These are phyloP conservation scores for Closterium sp. DNA, from an alignment of 139 green algal genomes.

Conservation along the genomic window DNA sequence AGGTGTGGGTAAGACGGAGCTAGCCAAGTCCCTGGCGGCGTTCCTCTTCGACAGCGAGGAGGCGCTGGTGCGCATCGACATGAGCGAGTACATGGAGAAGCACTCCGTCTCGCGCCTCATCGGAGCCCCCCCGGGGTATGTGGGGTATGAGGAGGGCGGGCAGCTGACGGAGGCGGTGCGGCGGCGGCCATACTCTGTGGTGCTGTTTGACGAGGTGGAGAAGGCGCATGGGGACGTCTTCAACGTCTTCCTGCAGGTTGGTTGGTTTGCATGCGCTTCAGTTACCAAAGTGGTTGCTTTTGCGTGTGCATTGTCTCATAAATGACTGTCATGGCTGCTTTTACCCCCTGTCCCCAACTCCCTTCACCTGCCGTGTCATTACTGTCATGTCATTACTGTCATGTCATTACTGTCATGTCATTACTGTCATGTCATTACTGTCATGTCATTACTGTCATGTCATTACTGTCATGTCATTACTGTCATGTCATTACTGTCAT, in stretches of 20 bases:
- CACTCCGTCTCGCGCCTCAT: constrained; percentile 75
- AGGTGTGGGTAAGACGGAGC: constrained; percentile 98
- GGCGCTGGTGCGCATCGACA: constrained; percentile 91
- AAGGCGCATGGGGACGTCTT: constrained; percentile 83
- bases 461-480: no score
- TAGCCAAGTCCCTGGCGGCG: constrained; percentile 87
- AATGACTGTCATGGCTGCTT: no score
- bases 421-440: no score
- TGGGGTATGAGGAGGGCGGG: constrained; percentile 95
- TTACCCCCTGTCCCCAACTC: no score
- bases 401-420: no score
- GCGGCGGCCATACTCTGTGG: constrained; percentile 58
- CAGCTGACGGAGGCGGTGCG: constrained; percentile 90
- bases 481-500: no score
- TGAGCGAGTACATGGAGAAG: constrained; percentile 89
- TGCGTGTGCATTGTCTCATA: no score
- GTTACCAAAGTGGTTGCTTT: no score
- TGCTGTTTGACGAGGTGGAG: constrained; percentile 77
- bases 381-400: no score
- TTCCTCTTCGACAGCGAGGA: constrained; percentile 88
- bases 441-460: no score
- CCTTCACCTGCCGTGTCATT: no score
- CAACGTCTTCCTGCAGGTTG: constrained; percentile 75
- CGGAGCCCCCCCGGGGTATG: constrained; percentile 89
- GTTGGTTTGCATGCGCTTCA: no score